Evolutionary conservation across 768 basidiomycete species (phyloP), one percentile per base, ranked within the genome.

Genomic region (Gymnopilus dilepis): DNA sequence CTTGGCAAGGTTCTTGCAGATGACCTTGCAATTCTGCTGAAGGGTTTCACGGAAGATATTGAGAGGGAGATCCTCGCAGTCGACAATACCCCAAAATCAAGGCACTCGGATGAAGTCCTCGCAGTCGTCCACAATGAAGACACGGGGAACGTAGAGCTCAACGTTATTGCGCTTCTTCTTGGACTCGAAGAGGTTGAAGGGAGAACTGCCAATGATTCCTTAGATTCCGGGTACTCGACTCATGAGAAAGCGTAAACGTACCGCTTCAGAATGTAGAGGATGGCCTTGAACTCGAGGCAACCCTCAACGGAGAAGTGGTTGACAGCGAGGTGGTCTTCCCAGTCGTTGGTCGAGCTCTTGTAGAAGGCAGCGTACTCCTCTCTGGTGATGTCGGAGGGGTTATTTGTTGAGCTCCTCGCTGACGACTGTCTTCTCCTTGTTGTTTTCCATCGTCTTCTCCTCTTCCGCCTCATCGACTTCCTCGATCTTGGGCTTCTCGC

Each of bases 141-240:
- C 96, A 58, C 97, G 95, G 83, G 96, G 94, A 69, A 99, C 97
- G 76, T 99, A 99, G 76, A 99, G 95, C 83, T 99, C 99, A 86
- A 99, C 99, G 91, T 98, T 99, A 87, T 98, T 98, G 72, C 95
- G 94, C 88, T 99, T 99, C 92, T 99, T 98, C 91, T 99, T 99
- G 63, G 92, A 93, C 84, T 99, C 97, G 82, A 99, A 99, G 76
- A 99, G 91, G 74, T 99, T 97, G 78, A 99, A 99, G 55, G 97
- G 97, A 42, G 97, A 97, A 63, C 95, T 95, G 15, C 4, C 30
- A 40, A 13, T 31, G 60, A 65, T 34, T 64, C 56, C 52, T 58
- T 63, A 15, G 68, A 56, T n/a, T n/a, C 34, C 11, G 15, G 34
- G 9, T 37, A 4, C 50, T 24, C 59, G 6, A 52, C 26, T 24